phyloP scores from a whole-genome alignment of 108 stramenopile genomes.

The Cyclotella choctawhatcheeana region DNA sequence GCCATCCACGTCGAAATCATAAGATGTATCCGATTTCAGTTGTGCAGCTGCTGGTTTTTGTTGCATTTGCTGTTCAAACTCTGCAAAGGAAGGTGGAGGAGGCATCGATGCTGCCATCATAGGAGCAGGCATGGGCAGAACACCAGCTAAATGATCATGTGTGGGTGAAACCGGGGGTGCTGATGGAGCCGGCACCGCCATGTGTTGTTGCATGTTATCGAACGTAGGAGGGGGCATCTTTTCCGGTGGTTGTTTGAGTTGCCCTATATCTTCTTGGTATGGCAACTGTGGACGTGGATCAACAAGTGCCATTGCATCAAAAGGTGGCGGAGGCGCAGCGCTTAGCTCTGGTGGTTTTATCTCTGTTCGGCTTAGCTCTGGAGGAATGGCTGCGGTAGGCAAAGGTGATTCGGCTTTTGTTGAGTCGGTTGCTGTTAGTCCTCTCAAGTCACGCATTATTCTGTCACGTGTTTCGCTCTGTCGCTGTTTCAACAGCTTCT shows the following conservation, averaged over 20 bases:
- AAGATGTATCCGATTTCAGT: conserved; percentile 43
- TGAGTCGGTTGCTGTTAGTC: too few relatives aligned
- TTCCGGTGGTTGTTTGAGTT: not conserved
- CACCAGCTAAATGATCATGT: conserved; percentile 25
- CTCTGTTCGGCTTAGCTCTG: conserved; percentile 37
- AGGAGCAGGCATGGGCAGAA: conserved; percentile 40
- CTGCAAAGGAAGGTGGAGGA: conserved; percentile 68
- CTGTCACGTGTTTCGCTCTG: conserved; percentile 30
- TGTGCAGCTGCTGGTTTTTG: conserved; percentile 19
- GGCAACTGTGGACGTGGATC: conserved; percentile 27
- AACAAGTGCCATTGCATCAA: conserved; percentile 35
- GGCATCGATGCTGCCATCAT: too few relatives aligned
- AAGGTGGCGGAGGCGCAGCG: conserved; percentile 50
- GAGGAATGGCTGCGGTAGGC: conserved; percentile 25
- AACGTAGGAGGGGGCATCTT: conserved; percentile 58
- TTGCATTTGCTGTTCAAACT: conserved; percentile 52
- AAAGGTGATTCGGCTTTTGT: not conserved
- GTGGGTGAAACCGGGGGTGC: conserved; percentile 18
- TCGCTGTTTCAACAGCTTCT: conserved; percentile 9
- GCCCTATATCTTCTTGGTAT: not conserved
- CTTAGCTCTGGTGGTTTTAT: conserved; percentile 46
- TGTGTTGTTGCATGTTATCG: conserved; percentile 42
- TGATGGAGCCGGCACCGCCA: conserved; percentile 19
- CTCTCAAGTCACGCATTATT: conserved; percentile 31
- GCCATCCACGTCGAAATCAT: conserved; percentile 55